Evolutionary conservation across 495 filamentous ascomycete genomes (phyloP).

Genomic region (Tuber calosporum): DNA sequence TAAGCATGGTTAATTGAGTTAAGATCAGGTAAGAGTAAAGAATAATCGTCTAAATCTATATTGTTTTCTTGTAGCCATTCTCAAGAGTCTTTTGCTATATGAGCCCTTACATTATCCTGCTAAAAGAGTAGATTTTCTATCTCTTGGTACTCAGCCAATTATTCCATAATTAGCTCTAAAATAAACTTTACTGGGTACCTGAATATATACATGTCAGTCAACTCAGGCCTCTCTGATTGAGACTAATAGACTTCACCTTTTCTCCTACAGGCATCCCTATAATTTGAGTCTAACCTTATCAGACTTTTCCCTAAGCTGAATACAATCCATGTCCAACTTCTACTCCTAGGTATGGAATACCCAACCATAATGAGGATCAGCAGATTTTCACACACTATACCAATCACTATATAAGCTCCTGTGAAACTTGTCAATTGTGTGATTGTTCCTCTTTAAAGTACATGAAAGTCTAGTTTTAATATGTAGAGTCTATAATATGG

Average conservation of each 20-base stretch:
- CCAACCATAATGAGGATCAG: slow-evolving; percentile 9
- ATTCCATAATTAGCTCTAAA: neutral
- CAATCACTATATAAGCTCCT: slow-evolving; percentile 7
- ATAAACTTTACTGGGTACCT: neutral
- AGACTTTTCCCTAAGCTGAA: slow-evolving; percentile 17
- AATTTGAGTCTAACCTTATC: neutral
- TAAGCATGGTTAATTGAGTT: slow-evolving; percentile 42
- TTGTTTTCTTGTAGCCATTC: slow-evolving; percentile 25
- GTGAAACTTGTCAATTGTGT: neutral
- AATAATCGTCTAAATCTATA: slow-evolving; percentile 35
- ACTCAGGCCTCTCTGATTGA: slow-evolving; percentile 11
- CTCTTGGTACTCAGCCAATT: neutral
- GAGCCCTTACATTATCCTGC: slow-evolving; percentile 35
- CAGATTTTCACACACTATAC: slow-evolving; percentile 11
- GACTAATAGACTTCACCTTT: slow-evolving; percentile 13
- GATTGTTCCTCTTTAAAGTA: neutral
- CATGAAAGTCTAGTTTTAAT: neutral
- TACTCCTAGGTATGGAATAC: slow-evolving; percentile 13
- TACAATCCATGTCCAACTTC: slow-evolving; percentile 28
- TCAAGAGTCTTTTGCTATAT: slow-evolving; percentile 24
- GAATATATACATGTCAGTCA: neutral
- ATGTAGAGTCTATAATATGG: too few species aligned
- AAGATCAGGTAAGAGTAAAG: slow-evolving; percentile 38
- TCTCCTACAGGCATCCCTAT: slow-evolving; percentile 7
- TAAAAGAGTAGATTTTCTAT: slow-evolving; percentile 14